Percentiles rank a stretch among this genome's conserved stretches.
These are phyloP conservation scores for Haplosporangium sp. DNA, from an alignment of 371 early-diverging fungal genomes.

Conservation along the genomic window DNA sequence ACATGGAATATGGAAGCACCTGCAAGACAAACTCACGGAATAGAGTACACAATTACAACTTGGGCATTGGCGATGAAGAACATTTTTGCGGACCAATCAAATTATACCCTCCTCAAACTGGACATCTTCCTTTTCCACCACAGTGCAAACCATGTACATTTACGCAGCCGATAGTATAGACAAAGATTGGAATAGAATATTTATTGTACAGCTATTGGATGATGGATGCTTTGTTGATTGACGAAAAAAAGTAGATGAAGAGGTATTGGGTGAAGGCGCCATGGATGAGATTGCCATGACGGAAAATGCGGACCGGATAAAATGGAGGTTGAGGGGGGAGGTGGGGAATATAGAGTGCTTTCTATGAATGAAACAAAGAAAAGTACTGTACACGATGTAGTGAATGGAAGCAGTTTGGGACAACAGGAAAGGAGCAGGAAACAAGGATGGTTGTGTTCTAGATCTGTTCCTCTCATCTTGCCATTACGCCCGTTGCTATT, in stretches of 20 bases:
- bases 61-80: too few relatives aligned
- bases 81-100: too few relatives aligned
- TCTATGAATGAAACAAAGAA: background rate
- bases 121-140: too few relatives aligned
- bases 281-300: background rate
- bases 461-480: constrained; percentile 45
- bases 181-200: too few relatives aligned
- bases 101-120: too few relatives aligned
- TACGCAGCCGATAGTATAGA: too few relatives aligned
- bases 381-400: background rate
- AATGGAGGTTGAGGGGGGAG: background rate
- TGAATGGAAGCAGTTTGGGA: background rate
- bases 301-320: background rate
- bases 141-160: too few relatives aligned
- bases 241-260: background rate
- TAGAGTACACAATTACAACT: too few relatives aligned
- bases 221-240: too few relatives aligned
- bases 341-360: background rate
- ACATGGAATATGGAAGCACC: background rate
- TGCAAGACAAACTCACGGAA: too few relatives aligned
- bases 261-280: background rate
- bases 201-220: too few relatives aligned
- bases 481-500: constrained; percentile 35
- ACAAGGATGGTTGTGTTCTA: constrained; percentile 11
- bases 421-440: background rate